Conservation (phyloP, 2,329 filamentous ascomycete species). For the Neocucurbitaria cava region DNA sequence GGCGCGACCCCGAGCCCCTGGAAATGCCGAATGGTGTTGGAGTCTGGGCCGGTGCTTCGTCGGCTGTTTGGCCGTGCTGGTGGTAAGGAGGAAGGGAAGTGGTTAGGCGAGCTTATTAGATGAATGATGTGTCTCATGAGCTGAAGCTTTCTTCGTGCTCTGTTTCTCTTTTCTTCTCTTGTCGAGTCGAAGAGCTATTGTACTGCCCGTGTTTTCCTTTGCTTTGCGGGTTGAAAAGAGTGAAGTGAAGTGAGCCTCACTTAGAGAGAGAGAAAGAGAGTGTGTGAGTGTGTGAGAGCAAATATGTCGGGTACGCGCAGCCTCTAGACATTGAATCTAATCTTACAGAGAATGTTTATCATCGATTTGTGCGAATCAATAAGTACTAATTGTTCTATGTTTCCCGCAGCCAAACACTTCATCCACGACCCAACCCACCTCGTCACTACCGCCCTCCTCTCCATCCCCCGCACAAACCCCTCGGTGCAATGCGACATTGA, state of each 20-base stretch:
- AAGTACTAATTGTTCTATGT: too few relatives aligned
- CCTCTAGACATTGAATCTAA: too few relatives aligned
- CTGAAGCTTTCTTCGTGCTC: not conserved
- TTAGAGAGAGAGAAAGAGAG: too few relatives aligned
- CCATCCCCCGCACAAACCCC: constrained; percentile 84
- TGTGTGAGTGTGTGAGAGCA: too few relatives aligned
- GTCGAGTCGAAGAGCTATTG: too few relatives aligned
- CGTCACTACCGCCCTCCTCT: constrained; percentile 76
- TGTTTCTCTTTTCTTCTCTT: not conserved
- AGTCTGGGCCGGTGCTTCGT: too few relatives aligned
- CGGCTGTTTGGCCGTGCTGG: not conserved
- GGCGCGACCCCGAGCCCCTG: too few relatives aligned
- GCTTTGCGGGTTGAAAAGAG: too few relatives aligned
- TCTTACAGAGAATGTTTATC: too few relatives aligned
- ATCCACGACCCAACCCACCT: constrained; percentile 82
- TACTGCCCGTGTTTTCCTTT: not conserved
- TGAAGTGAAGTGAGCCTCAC: too few relatives aligned
- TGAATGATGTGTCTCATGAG: not conserved
- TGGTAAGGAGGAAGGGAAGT: not conserved
- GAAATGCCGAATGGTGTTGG: not conserved
- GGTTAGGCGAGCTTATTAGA: not conserved
- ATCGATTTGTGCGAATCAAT: too few relatives aligned
- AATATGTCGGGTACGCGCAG: constrained; percentile 7
- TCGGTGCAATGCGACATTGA: constrained; percentile 76
- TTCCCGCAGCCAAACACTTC: constrained; percentile 76